phyloP scores from a whole-genome alignment of 202 grass and related monocot species.

The Eragrostis tef region DNA sequence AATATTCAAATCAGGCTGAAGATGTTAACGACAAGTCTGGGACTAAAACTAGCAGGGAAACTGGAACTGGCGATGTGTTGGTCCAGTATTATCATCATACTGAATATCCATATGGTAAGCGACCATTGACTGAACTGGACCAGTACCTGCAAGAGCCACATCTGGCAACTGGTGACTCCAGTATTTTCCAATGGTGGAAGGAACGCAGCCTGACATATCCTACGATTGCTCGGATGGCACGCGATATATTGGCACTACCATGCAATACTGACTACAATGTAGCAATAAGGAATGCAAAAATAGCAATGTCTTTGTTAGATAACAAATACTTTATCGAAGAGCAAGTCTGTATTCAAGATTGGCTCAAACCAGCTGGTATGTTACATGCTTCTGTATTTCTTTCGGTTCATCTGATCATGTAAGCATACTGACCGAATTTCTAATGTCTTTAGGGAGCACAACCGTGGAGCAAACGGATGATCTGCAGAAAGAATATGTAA shows the following conservation, averaged over 20 bases:
- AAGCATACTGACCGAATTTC: background rate
- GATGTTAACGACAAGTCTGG: background rate
- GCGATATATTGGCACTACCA: constrained; percentile 28
- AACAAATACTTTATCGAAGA: background rate
- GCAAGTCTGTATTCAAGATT: constrained; percentile 35
- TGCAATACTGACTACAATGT: too few species aligned
- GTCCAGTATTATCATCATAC: background rate
- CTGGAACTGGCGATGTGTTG: constrained; percentile 9
- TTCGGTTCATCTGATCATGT: background rate
- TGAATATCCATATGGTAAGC: constrained; percentile 10
- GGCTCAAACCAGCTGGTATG: constrained; percentile 33
- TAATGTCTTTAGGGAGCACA: background rate
- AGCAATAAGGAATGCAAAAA: too few species aligned
- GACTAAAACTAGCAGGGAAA: background rate
- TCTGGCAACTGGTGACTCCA: background rate
- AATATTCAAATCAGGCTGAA: background rate
- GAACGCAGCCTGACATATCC: constrained; percentile 13
- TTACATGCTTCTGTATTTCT: background rate
- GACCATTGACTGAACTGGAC: constrained; percentile 31
- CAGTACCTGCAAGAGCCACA: constrained; percentile 31
- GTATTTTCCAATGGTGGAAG: constrained; percentile 28
- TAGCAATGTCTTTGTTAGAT: background rate
- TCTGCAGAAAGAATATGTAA: background rate
- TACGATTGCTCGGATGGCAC: constrained; percentile 24
- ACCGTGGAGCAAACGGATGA: background rate